Evolutionary conservation across 176 grass and related monocot species (phyloP).

Genomic region (Oryza australiensis): DNA sequence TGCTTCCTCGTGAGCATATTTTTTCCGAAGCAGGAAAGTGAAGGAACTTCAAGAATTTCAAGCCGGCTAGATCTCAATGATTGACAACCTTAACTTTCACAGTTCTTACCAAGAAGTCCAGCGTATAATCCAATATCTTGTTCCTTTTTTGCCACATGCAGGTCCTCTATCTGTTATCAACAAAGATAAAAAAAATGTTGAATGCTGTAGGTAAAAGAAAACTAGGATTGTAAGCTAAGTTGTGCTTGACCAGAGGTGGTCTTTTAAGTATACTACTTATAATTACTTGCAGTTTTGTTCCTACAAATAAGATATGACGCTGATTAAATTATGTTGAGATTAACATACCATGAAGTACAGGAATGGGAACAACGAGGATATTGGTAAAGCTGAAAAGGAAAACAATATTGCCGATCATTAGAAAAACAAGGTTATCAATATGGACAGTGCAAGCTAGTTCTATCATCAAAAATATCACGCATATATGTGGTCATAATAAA

Average conservation of each 20-base stretch:
- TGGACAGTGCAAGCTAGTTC: background rate
- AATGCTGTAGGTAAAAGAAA: background rate
- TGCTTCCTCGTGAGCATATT: background rate
- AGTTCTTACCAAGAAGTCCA: conserved; percentile 73
- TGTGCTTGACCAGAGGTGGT: background rate
- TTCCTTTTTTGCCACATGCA: conserved; percentile 66
- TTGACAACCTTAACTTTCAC: background rate
- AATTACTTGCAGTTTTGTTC: background rate
- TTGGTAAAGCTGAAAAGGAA: conserved; percentile 60
- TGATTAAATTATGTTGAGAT: background rate
- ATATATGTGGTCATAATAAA: no score
- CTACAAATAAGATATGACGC: background rate
- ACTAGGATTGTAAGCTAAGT: background rate
- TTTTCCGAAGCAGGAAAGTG: background rate
- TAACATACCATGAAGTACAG: conserved; percentile 81
- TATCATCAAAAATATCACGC: no score
- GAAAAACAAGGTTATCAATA: background rate
- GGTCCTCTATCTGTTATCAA: conserved; percentile 58
- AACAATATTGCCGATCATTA: background rate
- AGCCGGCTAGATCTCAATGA: background rate
- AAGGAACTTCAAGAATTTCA: no score
- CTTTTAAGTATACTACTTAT: background rate
- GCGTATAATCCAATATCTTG: conserved; percentile 98
- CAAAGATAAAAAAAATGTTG: background rate
- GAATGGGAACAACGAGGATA: conserved; percentile 68